These are phyloP conservation scores for Penicilliopsis zonata DNA, from an alignment of 495 filamentous ascomycete genomes.

Conservation along the genomic window DNA sequence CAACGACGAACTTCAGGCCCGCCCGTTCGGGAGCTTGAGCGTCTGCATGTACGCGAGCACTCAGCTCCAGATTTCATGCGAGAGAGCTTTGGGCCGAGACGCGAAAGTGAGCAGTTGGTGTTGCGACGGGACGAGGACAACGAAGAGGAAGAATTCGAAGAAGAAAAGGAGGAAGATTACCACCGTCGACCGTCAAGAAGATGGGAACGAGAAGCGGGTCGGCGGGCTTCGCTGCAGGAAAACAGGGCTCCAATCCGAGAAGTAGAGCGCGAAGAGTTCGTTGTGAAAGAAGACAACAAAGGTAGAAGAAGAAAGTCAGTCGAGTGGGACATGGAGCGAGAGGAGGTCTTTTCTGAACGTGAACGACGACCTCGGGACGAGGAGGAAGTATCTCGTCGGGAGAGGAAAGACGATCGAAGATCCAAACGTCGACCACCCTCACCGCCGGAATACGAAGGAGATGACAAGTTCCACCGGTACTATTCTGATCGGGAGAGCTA, in stretches of 20 bases:
- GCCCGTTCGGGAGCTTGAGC: slow-evolving; percentile 19
- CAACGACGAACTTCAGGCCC: slow-evolving; percentile 16
- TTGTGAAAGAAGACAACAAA: slow-evolving; percentile 1
- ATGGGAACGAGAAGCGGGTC: slow-evolving; percentile 16
- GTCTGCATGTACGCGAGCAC: slow-evolving; percentile 16
- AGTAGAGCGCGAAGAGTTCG: slow-evolving; percentile 4
- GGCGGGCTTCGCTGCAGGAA: slow-evolving; percentile 5
- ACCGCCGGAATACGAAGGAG: slow-evolving; percentile 2
- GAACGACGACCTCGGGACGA: slow-evolving; percentile 2
- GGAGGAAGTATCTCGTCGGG: slow-evolving; percentile 5
- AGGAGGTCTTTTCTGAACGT: neutral
- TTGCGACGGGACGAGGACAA: slow-evolving; percentile 11
- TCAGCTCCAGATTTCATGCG: slow-evolving; percentile 15
- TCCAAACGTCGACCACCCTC: slow-evolving; percentile 4
- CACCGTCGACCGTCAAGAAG: slow-evolving; percentile 15
- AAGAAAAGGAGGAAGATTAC: slow-evolving; percentile 18
- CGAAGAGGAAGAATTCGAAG: slow-evolving; percentile 7
- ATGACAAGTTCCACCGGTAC: neutral
- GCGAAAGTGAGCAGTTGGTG: slow-evolving; percentile 12
- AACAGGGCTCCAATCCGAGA: slow-evolving; percentile 11
- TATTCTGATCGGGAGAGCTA: neutral
- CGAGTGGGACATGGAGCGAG: neutral
- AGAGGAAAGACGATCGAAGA: slow-evolving; percentile 3
- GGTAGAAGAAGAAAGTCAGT: slow-evolving; percentile 1
- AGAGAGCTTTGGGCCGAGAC: slow-evolving; percentile 8